phyloP scores from a whole-genome alignment of 257 asterid species.

The Ballota nigra region DNA sequence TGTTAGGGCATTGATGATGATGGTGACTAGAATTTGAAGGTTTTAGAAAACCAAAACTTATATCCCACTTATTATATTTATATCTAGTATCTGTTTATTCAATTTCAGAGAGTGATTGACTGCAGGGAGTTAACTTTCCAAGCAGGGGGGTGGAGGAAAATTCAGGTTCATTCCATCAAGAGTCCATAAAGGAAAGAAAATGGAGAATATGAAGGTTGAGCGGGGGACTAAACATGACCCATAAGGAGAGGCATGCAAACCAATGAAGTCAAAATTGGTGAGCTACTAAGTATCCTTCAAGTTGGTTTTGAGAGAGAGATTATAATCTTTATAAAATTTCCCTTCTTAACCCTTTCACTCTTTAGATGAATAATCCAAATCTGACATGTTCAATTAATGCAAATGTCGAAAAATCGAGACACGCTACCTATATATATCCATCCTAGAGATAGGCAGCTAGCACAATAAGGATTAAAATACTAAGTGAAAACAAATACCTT shows the following conservation, averaged over 20 bases:
- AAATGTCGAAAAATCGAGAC: not conserved
- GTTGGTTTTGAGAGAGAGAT: not conserved
- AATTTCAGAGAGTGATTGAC: not conserved
- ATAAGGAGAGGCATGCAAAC: not conserved
- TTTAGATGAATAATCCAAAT: not conserved
- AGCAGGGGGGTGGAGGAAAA: not conserved
- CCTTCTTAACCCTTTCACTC: not conserved
- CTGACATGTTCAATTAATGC: not conserved
- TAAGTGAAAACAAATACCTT: conserved; percentile 43
- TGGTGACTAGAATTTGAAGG: not conserved
- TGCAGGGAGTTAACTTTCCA: not conserved
- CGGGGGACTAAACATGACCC: not conserved
- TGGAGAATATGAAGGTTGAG: not conserved
- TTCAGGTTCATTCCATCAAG: not conserved
- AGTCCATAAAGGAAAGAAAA: not conserved
- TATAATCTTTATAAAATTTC: not conserved
- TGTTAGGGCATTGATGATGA: not conserved
- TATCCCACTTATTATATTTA: not conserved
- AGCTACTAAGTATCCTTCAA: not conserved
- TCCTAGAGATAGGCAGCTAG: not conserved
- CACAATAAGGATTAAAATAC: conserved; percentile 12
- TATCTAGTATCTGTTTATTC: not conserved
- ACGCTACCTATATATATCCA: not conserved
- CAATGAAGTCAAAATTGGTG: not conserved
- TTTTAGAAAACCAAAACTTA: not conserved